These are phyloP conservation scores for Coemansia aciculifera DNA, from an alignment of 192 early-diverging fungal species.

Conservation along the genomic window DNA sequence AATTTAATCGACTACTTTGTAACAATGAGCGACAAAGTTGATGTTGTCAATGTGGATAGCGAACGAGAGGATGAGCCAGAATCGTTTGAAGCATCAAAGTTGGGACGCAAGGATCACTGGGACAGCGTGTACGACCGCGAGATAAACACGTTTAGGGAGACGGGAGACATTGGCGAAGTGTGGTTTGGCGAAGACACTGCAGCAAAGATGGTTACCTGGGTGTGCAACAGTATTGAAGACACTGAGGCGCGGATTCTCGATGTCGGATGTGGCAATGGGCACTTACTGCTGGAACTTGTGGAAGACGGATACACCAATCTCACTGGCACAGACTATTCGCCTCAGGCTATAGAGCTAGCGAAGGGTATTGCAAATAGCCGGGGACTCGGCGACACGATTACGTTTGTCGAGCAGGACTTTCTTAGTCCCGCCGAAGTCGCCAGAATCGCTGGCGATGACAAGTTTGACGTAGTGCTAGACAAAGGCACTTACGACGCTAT, in stretches of 20 bases:
- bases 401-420: conserved; percentile 63
- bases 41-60: not conserved
- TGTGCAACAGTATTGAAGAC: conserved; percentile 49
- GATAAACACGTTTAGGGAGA: conserved; percentile 73
- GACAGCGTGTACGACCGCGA: conserved; percentile 81
- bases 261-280: conserved; percentile 92
- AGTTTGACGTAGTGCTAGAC: conserved; percentile 72
- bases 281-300: conserved; percentile 77
- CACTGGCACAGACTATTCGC: conserved; percentile 84
- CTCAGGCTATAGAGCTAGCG: conserved; percentile 72
- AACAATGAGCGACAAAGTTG: conserved; percentile 11
- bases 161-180: conserved; percentile 88
- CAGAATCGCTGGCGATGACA: conserved; percentile 21
- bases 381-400: conserved; percentile 45
- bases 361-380: conserved; percentile 60
- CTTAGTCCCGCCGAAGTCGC: conserved; percentile 53
- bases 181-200: conserved; percentile 90
- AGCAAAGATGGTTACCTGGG: conserved; percentile 88
- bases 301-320: conserved; percentile 67
- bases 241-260: conserved; percentile 62
- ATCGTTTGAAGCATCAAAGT: conserved; percentile 43
- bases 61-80: not conserved
- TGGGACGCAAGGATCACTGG: conserved; percentile 65
- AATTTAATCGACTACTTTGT: not conserved
- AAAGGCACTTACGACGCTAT: conserved; percentile 97